Evolutionary conservation across 2,329 filamentous ascomycete species (phyloP), one percentile per base, ranked within the genome.

Genomic region (Xylaria sp.): DNA sequence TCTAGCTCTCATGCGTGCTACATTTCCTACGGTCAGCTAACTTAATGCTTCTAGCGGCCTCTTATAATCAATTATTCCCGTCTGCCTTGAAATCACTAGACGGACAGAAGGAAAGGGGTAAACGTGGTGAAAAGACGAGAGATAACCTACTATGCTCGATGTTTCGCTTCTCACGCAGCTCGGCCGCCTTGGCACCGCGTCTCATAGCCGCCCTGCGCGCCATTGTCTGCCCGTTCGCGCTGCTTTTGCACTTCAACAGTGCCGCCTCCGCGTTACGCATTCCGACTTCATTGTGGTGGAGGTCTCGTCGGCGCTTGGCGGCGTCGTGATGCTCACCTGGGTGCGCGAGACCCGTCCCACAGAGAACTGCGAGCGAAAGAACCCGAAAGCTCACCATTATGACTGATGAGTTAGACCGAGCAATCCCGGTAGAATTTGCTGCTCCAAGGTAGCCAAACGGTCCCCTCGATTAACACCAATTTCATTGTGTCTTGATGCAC

Each of bases 281-380:
- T 66, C 80, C 80, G 25, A 77, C 70, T 52, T 73, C 71, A 54
- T 78, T 79, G 66, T 78, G 74, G 57, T 73, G 71, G 36, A 79
- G 71, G 58, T 81, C 79, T 48, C 72, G 67, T 49, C 62, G 66
- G n/a, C 69, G 71, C 71, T 73, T 73, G 33, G 60, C 69, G 31
- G 73, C 73, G 49, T 75, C 71, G 59, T 79, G 71, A 62, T 81
- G 77, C 59, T 81, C 75, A 31, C 80, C 80, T 1, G 81, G 81
- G 59, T 82, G 81, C 28, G 81, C 79, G 46, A 81, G 70, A 15
- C 39, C 64, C 13, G 52, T 46, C 12, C 62, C 55, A 31, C 65
- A 64, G 23, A 73, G 60, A 31, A 58, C 67, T 3, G 59, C 65
- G 54, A 74, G 51, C 25, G 54, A 63, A 10, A 68, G 41, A 12